Evolutionary conservation across 768 basidiomycete genomes (phyloP).

Genomic region (Tubosaeta sp.): DNA sequence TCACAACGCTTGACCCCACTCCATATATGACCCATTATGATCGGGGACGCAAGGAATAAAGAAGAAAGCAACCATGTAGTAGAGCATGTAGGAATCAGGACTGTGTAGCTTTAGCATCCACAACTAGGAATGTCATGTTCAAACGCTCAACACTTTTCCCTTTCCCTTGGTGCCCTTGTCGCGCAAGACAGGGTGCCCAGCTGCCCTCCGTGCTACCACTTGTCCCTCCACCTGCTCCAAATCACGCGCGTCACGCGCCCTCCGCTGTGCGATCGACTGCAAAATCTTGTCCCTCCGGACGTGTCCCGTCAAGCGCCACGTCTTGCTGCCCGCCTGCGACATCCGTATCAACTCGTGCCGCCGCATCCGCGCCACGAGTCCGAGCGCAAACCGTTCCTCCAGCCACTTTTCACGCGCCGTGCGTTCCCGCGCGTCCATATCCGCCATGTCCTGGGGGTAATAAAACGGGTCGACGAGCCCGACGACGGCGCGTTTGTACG

Average conservation of each 20-base stretch:
- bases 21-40: background rate
- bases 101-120: constrained; percentile 22
- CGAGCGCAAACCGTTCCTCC: constrained; percentile 51
- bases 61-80: background rate
- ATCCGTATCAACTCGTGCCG: constrained; percentile 33
- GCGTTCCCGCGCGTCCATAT: constrained; percentile 60
- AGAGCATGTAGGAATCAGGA: background rate
- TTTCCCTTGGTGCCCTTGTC: constrained; percentile 14
- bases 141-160: constrained; percentile 7
- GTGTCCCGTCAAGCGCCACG: constrained; percentile 39
- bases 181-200: constrained; percentile 21
- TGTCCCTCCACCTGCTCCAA: constrained; percentile 35
- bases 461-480: constrained; percentile 92
- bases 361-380: constrained; percentile 34
- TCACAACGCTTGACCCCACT: constrained; percentile 10
- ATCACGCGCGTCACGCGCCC: constrained; percentile 39
- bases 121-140: background rate
- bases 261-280: constrained; percentile 44
- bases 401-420: constrained; percentile 56
- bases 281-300: constrained; percentile 48
- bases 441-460: constrained; percentile 78
- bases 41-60: background rate
- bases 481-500: constrained; percentile 90
- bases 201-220: constrained; percentile 22
- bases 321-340: constrained; percentile 34